phyloP scores from a whole-genome alignment of 495 filamentous ascomycete species.

The Aspergillus campestris region DNA sequence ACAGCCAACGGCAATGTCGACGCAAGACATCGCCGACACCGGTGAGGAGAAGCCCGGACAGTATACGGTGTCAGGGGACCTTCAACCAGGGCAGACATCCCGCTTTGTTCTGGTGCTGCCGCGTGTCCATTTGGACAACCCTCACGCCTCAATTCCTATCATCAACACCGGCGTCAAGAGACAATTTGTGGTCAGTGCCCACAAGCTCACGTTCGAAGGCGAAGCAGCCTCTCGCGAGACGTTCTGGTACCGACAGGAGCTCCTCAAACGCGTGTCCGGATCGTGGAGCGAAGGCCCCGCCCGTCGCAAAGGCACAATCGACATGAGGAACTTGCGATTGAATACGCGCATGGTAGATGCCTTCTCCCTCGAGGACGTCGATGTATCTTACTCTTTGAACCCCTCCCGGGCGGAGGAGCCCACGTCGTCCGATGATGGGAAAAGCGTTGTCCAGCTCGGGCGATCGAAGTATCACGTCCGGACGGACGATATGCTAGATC shows the following conservation, averaged over 20 bases:
- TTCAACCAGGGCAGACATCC: constrained; percentile 71
- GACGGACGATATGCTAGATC: constrained; percentile 62
- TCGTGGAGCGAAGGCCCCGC: constrained; percentile 60
- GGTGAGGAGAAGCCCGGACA: constrained; percentile 14
- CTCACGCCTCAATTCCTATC: constrained; percentile 68
- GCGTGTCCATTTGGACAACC: constrained; percentile 66
- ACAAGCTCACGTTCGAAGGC: constrained; percentile 66
- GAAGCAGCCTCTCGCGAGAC: constrained; percentile 73
- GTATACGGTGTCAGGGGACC: constrained; percentile 47
- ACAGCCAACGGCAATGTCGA: constrained; percentile 9
- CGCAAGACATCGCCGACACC: neutral
- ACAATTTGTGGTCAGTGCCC: constrained; percentile 82
- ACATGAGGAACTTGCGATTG: constrained; percentile 65
- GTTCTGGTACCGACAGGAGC: constrained; percentile 86
- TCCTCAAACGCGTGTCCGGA: constrained; percentile 62
- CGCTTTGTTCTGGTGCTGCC: constrained; percentile 70
- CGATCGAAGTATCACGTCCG: constrained; percentile 47
- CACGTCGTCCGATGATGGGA: neutral
- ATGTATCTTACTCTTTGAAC: constrained; percentile 53
- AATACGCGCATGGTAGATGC: constrained; percentile 75
- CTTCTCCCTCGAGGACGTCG: constrained; percentile 71
- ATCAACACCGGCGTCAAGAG: constrained; percentile 64
- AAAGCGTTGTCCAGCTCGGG: constrained; percentile 29
- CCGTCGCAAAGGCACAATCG: constrained; percentile 56
- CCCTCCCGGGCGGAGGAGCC: constrained; percentile 11